Evolutionary conservation across 345 rosid species (phyloP), one percentile per base, ranked within the genome.

Genomic region (Brassica juncea): DNA sequence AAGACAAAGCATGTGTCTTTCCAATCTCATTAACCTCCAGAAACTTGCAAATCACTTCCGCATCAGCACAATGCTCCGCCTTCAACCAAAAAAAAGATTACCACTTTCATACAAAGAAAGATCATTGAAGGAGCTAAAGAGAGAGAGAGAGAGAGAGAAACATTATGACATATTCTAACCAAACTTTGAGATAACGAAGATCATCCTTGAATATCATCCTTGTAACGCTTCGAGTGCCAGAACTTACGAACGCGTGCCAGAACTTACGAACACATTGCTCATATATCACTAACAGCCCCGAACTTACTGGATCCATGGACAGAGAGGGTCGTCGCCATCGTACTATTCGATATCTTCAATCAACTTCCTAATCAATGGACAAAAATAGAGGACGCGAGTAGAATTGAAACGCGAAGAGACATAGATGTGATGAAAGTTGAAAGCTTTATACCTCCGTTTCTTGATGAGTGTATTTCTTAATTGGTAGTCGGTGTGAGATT

Each of bases 211-310:
- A 23, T 23, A 82, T 94, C 99, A 58, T 91, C 87, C 89, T 85
- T 94, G 85, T 92, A 91, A 68, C 75, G 85, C 4, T 90, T 89
- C 0, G 87, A 87, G 82, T 21, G 23, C 23, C 23, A 21, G 23
- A 21, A 21, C 23, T 21, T 21, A 21, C 23, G 23, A 21, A 21
- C 23, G 23, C 23, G 23, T 90, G 88, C 97, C 99, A 94, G 57
- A 94, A 94, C 16, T 83, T 70, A 21, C 99, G 97, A 14, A 92
- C 97, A 34, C 97, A 94, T 74, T 92, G 99, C 79, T 94, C 99
- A 6, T 92, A 94, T n/a, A 91, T 85, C 69, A 92, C 87, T 19
- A 92, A 59, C 31, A 94, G 76, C 2, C 99, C 99, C 0, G 97
- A 92, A 84, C 39, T 92, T 55, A 91, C 99, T 92, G 79, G 2